Percentiles rank a stretch among this genome's conserved stretches.
Conservation (phyloP, 495 filamentous ascomycete species). For the Schizothecium vesticola region DNA sequence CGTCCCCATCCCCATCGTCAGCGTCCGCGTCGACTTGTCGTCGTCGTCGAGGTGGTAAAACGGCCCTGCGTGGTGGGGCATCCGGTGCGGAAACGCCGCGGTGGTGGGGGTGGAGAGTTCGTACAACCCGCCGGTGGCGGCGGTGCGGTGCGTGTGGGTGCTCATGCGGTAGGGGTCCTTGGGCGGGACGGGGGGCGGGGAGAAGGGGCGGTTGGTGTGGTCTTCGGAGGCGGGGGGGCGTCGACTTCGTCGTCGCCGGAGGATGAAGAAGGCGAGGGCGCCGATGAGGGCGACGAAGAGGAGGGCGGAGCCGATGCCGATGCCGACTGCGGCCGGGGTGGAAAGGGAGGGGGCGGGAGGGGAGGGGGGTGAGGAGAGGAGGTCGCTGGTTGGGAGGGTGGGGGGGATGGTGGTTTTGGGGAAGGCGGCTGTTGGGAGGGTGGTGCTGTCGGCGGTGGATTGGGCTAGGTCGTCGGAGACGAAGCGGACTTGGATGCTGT, state of each 20-base stretch:
- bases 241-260: slow-evolving; percentile 16
- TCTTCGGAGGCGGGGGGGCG: neutral
- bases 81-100: neutral
- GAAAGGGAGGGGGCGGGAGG: slow-evolving; percentile 13
- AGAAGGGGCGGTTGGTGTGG: neutral
- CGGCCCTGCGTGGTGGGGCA: neutral
- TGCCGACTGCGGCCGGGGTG: slow-evolving; percentile 24
- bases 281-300: slow-evolving; percentile 13
- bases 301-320: slow-evolving; percentile 25
- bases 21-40: neutral
- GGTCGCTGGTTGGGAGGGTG: neutral
- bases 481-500: slow-evolving; percentile 27
- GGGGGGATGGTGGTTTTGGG: neutral
- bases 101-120: neutral
- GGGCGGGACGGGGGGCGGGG: slow-evolving; percentile 22
- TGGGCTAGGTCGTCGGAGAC: neutral
- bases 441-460: neutral
- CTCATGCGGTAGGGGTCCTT: slow-evolving; percentile 13
- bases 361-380: neutral
- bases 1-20: neutral
- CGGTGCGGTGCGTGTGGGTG: neutral
- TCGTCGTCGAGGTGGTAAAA: neutral
- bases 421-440: neutral
- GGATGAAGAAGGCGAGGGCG: slow-evolving; percentile 19
- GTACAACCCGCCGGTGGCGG: neutral